These are phyloP conservation scores for Heritiera fomes DNA, from an alignment of 345 rosid genomes.

Conservation along the genomic window DNA sequence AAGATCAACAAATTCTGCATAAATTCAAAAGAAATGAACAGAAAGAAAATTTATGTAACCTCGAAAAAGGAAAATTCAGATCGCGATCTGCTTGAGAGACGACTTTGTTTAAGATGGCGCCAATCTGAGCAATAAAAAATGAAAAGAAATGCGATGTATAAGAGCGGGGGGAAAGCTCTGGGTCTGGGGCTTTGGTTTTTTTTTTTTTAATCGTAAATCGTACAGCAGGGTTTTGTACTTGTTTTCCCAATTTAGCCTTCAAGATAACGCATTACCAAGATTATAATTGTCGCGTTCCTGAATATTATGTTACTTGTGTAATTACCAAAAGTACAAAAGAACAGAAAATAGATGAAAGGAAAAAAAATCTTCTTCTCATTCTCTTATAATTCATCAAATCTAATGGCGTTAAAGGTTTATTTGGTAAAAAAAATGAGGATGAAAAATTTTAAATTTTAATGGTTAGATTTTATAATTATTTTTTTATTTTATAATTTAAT, in stretches of 20 bases:
- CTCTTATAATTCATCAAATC: no score
- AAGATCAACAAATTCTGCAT: no score
- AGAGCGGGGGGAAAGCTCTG: background rate
- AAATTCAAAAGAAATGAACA: background rate
- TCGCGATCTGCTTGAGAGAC: slow-evolving; percentile 18
- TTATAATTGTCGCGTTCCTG: background rate
- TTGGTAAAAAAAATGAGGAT: no score
- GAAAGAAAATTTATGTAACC: background rate
- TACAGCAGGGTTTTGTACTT: background rate
- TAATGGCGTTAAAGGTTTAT: no score
- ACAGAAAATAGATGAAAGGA: no score
- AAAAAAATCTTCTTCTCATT: no score
- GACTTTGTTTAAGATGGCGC: background rate
- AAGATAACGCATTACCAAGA: background rate
- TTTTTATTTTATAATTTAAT: no score
- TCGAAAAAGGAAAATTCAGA: background rate
- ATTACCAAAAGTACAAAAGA: no score
- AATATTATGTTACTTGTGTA: no score
- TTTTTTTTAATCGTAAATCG: background rate
- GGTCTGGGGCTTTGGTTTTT: background rate
- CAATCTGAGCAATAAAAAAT: background rate
- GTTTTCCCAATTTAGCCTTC: slow-evolving; percentile 5
- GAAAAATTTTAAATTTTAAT: no score
- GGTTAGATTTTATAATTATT: no score
- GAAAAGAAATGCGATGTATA: background rate